Base-by-base conservation (phyloP, 2,329 filamentous ascomycete genomes). In the Colletotrichum tabaci region DNA sequence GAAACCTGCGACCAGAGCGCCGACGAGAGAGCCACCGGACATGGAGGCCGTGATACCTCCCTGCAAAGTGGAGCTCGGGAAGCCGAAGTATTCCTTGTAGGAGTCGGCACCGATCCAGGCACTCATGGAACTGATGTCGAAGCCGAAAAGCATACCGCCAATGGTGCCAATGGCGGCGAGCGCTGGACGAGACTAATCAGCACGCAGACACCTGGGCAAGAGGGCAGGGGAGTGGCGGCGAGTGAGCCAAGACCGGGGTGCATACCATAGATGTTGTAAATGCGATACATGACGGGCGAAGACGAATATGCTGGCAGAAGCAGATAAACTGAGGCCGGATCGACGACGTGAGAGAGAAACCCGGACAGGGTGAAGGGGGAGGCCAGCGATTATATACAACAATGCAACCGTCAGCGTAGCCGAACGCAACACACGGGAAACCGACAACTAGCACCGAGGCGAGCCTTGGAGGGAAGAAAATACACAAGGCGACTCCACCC, bases 91-190 rank as follows among this genome's bases (percentile, higher is more conserved):
- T 2, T 85, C 82, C 66, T 86, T 82, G 75, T 89, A 89, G 66
- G 86, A 82, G 7, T 83, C 73, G 15, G 85, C 85, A 38, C 85
- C 85, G 72, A 89, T 86, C 76, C 89, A 89, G 68, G 87, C 88
- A 18, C 85, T 87, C 85, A 89, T 89, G 68, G 87, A 89, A 38
- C 84, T 85, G 70, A 89, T 88, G 73, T 89, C 88, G 77, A 90
- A 90, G 68, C 86, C 87, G 74, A 88, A 88, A 44, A 84, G 80
- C 78, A 82, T 82, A 64, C 82, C 82, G 73, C 82, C 82, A 61
- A 84, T 83, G 71, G 82, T 84, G 78, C 80, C 81, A 61, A 82
- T 77, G 77, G 79, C 80, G 69, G 81, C 81, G 60, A 82, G 76
- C 1, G 79, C 81, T 82, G 42, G 4, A n/a, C 4, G 30, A 2